A percentile compares a stretch with the other conserved stretches of the same genome.
These are phyloP conservation scores for Penicillium sp. DNA, from an alignment of 2,329 filamentous ascomycete species.

Conservation along the genomic window DNA sequence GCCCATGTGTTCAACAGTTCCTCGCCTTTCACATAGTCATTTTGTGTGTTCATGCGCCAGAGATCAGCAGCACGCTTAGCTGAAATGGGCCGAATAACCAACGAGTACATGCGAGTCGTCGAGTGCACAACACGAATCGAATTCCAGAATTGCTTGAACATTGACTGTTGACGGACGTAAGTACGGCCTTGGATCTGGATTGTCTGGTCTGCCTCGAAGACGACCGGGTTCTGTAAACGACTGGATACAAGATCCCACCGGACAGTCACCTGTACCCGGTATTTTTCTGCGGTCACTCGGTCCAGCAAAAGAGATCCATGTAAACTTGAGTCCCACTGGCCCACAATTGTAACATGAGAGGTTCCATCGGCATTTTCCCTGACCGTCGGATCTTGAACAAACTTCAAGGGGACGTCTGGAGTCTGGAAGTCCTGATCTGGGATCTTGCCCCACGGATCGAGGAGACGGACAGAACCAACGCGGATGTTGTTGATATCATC, in stretches of 20 bases:
- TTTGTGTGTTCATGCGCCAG: constrained; percentile 92
- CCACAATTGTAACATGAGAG: constrained; percentile 77
- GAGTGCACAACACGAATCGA: constrained; percentile 82
- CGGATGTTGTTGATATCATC: constrained; percentile 73
- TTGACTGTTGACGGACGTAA: constrained; percentile 80
- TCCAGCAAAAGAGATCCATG: constrained; percentile 93
- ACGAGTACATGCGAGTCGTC: constrained; percentile 78
- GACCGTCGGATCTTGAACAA: constrained; percentile 74
- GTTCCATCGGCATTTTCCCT: constrained; percentile 88
- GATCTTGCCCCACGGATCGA: constrained; percentile 81
- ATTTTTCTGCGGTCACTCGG: constrained; percentile 86
- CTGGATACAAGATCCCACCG: constrained; percentile 82
- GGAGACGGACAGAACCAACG: constrained; percentile 75
- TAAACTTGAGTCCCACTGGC: constrained; percentile 94
- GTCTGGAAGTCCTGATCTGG: constrained; percentile 72
- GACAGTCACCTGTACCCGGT: constrained; percentile 82
- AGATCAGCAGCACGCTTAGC: constrained; percentile 90
- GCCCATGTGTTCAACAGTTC: constrained; percentile 82
- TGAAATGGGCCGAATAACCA: constrained; percentile 80
- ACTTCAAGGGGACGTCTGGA: constrained; percentile 71
- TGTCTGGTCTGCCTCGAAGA: constrained; percentile 75
- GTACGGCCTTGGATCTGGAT: constrained; percentile 80
- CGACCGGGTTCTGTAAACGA: constrained; percentile 83
- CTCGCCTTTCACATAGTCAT: constrained; percentile 95
- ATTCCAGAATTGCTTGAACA: constrained; percentile 85